phyloP scores from a whole-genome alignment of 805 yeast genomes.

The Lachancea fermentati region DNA sequence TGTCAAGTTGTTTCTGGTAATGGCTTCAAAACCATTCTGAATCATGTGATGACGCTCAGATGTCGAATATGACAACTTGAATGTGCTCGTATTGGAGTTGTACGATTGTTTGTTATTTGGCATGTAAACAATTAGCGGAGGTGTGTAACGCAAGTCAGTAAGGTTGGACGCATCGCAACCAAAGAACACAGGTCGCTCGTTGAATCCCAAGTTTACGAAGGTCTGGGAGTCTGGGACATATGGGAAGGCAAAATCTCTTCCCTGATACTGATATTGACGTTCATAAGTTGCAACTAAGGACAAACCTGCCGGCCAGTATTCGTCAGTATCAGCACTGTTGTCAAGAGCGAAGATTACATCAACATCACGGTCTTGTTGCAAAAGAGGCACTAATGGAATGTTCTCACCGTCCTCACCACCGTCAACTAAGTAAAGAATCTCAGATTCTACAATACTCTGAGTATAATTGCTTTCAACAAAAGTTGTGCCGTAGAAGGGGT shows the following conservation, averaged over 20 bases:
- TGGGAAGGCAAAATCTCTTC: constrained; percentile 65
- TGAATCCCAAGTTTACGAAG: constrained; percentile 54
- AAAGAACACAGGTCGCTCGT: constrained; percentile 70
- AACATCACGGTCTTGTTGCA: constrained; percentile 54
- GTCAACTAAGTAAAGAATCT: constrained; percentile 52
- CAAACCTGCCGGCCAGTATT: constrained; percentile 63
- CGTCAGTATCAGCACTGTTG: constrained; percentile 61
- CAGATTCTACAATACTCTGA: constrained; percentile 37
- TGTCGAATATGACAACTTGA: constrained; percentile 55
- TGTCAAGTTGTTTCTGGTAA: constrained; percentile 63
- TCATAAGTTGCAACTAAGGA: constrained; percentile 51
- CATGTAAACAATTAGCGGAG: constrained; percentile 73
- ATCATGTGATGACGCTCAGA: constrained; percentile 56
- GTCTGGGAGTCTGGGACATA: constrained; percentile 69
- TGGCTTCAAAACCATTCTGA: constrained; percentile 66
- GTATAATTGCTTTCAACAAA: constrained; percentile 31
- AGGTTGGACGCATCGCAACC: constrained; percentile 71
- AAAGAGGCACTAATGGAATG: constrained; percentile 55
- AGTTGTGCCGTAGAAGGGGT: constrained; percentile 54
- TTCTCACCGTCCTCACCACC: constrained; percentile 71
- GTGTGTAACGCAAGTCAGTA: constrained; percentile 47
- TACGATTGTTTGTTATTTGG: constrained; percentile 68
- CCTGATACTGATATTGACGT: constrained; percentile 49
- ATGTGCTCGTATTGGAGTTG: constrained; percentile 68
- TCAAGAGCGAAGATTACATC: constrained; percentile 64